Percentiles rank a stretch among this genome's conserved stretches.
Conservation (phyloP, 83 land plant species). For the Picea abies region DNA sequence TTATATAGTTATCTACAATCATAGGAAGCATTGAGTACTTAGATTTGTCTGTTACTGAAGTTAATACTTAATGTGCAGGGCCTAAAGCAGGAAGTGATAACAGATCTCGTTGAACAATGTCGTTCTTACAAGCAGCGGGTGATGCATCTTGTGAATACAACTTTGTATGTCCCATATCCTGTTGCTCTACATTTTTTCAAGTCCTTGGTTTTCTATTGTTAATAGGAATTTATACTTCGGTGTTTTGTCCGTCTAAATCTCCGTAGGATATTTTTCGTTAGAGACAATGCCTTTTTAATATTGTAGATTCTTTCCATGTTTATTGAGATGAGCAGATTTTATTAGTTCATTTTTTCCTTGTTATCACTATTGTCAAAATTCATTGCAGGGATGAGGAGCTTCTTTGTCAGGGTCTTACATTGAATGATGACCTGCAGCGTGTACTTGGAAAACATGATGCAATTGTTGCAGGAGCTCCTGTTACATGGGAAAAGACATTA, state of each 20-base stretch:
- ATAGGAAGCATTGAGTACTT: no score
- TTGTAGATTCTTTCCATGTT: background rate
- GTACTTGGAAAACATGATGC: constrained; percentile 60
- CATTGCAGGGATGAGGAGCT: constrained; percentile 61
- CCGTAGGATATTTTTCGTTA: background rate
- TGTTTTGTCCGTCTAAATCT: no score
- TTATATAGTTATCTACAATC: no score
- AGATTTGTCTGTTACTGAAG: background rate
- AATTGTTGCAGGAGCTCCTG: constrained; percentile 31
- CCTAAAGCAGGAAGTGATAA: constrained; percentile 35
- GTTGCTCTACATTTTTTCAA: background rate
- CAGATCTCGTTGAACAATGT: constrained; percentile 43
- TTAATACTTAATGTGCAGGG: constrained; percentile 27
- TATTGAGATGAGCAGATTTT: background rate
- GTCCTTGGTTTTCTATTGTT: background rate
- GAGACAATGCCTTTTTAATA: background rate
- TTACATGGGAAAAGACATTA: background rate
- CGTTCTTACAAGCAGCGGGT: constrained; percentile 78
- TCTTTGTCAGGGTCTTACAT: constrained; percentile 50
- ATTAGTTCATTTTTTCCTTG: background rate
- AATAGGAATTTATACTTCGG: background rate
- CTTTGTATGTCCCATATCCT: constrained; percentile 40
- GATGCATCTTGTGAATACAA: constrained; percentile 86
- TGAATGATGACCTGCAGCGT: constrained; percentile 69
- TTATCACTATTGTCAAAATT: background rate